A percentile compares a stretch with the other conserved stretches of the same genome.
Conservation (phyloP, 2,329 filamentous ascomycete genomes). For the Cercospora sojina region DNA sequence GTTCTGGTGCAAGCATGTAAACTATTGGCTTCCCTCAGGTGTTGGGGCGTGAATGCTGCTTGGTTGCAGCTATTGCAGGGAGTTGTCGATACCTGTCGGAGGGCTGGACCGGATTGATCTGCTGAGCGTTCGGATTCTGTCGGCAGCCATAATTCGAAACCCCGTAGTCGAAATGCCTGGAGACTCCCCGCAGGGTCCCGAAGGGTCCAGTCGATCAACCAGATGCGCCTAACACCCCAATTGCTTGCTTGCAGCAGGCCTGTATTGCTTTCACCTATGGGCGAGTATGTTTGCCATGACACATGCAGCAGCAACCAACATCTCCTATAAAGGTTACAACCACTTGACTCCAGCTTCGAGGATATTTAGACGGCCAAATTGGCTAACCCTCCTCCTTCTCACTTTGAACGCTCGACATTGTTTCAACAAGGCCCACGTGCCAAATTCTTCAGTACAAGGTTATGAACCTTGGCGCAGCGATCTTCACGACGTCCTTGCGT, state of each 20-base stretch:
- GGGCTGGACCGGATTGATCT: not conserved
- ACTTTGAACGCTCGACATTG: not conserved
- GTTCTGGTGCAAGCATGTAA: slow-evolving; percentile 44
- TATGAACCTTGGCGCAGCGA: not conserved
- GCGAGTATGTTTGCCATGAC: not conserved
- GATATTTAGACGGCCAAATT: not conserved
- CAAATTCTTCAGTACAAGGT: not conserved
- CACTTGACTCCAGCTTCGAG: not conserved
- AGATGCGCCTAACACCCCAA: not conserved
- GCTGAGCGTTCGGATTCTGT: not conserved
- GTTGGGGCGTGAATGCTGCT: slow-evolving; percentile 22
- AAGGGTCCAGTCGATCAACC: not conserved
- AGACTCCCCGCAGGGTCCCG: not conserved
- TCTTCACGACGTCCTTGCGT: not conserved
- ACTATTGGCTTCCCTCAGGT: slow-evolving; percentile 32
- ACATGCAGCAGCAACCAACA: not conserved
- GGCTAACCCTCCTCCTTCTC: not conserved
- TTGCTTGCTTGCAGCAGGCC: not conserved
- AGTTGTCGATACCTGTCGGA: slow-evolving; percentile 1
- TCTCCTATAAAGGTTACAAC: not conserved
- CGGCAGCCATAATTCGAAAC: not conserved
- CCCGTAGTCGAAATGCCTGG: not conserved
- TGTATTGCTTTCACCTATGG: not conserved
- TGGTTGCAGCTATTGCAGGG: slow-evolving; percentile 16
- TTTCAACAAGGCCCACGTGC: not conserved